phyloP scores from a whole-genome alignment of 257 asterid species.

The Solanum virginianum region DNA sequence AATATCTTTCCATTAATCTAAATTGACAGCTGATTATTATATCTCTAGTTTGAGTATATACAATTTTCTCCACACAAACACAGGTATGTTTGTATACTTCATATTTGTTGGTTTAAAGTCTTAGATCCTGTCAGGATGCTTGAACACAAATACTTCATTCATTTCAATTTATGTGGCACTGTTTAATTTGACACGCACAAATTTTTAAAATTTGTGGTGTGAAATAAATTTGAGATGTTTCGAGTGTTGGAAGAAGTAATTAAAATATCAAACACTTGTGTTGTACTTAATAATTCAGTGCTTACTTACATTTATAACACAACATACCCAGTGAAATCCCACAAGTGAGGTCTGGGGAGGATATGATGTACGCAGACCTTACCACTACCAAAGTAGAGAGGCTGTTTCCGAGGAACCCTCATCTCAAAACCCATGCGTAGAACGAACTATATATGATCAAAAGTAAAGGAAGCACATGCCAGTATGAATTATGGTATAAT shows the following conservation, averaged over 20 bases:
- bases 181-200: background rate
- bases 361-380: too few relatives aligned
- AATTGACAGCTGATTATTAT: background rate
- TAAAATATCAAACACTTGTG: background rate
- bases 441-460: too few relatives aligned
- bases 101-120: background rate
- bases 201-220: background rate
- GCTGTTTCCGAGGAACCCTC: too few relatives aligned
- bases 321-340: too few relatives aligned
- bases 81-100: background rate
- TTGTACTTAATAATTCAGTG: background rate
- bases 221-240: too few relatives aligned
- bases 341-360: too few relatives aligned
- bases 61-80: background rate
- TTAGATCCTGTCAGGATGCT: background rate
- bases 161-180: background rate
- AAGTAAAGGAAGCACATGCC: too few relatives aligned
- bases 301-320: background rate
- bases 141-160: background rate
- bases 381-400: too few relatives aligned
- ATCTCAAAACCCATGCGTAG: too few relatives aligned
- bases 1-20: background rate
- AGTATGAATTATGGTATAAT: too few relatives aligned
- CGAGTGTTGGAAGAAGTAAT: too few relatives aligned
- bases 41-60: background rate